phyloP scores from a whole-genome alignment of 371 early-diverging fungal genomes.

The Mortierella sp. region DNA sequence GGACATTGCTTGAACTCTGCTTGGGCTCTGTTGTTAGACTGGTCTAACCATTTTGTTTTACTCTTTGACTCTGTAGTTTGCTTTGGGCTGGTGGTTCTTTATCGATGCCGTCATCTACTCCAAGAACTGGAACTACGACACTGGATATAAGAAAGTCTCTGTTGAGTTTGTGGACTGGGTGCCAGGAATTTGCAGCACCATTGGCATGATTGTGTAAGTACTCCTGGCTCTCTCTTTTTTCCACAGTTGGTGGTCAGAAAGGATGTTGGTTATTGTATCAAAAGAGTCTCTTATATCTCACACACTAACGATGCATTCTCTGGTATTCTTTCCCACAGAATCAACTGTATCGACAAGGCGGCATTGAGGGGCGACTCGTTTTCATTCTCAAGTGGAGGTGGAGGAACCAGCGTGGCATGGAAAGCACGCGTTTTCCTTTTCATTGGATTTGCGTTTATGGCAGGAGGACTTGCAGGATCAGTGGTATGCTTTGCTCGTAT shows the following conservation, averaged over 20 bases:
- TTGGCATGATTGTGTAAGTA: slow-evolving; percentile 76
- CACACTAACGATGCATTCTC: neutral
- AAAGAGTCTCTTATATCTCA: too few relatives aligned
- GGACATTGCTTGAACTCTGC: too few relatives aligned
- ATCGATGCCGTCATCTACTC: slow-evolving; percentile 71
- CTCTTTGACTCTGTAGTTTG: slow-evolving; percentile 65
- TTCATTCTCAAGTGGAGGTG: slow-evolving; percentile 28
- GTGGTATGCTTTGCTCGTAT: slow-evolving; percentile 59
- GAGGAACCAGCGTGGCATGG: slow-evolving; percentile 56
- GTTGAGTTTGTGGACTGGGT: slow-evolving; percentile 82
- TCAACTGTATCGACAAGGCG: slow-evolving; percentile 62
- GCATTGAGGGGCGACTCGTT: slow-evolving; percentile 39
- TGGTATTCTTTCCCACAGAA: slow-evolving; percentile 30
- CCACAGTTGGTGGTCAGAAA: too few relatives aligned
- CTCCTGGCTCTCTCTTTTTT: too few relatives aligned
- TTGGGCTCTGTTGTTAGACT: too few relatives aligned
- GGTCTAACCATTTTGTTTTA: neutral
- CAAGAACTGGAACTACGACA: slow-evolving; percentile 45
- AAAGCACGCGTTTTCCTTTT: slow-evolving; percentile 76
- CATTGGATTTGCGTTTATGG: slow-evolving; percentile 77
- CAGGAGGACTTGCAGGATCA: slow-evolving; percentile 79
- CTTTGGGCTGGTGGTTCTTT: slow-evolving; percentile 86
- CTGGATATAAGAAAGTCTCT: slow-evolving; percentile 46
- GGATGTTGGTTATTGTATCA: too few relatives aligned
- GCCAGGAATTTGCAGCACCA: slow-evolving; percentile 76